Evolutionary conservation across 257 asterid species (phyloP), one percentile per base, ranked within the genome.

Genomic region (Forsythia viridissima): DNA sequence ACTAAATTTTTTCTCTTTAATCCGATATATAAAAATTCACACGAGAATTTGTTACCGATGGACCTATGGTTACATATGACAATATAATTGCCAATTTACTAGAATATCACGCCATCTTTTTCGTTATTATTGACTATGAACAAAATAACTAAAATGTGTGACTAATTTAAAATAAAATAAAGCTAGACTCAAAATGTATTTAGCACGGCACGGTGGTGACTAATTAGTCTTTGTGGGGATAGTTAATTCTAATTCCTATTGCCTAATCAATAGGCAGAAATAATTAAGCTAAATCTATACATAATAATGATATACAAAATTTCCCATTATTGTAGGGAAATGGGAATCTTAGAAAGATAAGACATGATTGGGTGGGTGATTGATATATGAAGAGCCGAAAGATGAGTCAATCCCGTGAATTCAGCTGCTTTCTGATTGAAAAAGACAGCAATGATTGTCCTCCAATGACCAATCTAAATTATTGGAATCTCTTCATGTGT

Each of bases 301-400:
- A n/a, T 24, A 24, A 24, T 24, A 24, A 24, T 24, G 24, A 24
- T 24, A 24, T 24, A 24, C 24, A 24, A 24, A 24, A 24, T 24
- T 24, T 24, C 24, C 24, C 24, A 24, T 24, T 24, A 24, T 24
- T 24, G 24, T 24, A 24, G 34, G 34, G 34, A 1, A 30, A 30
- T 30, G 85, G 83, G 84, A 90, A 89, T 89, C 89, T 85, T 76
- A 59, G 83, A 42, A 78, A 88, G 88, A 85, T 51, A 67, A 63
- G 72, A 61, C 73, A 77, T 78, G 46, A 78, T 80, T 78, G 89
- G 83, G 82, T 81, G 85, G 83, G 82, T 81, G 85, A 71, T 78
- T 79, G 82, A 76, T 52, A 18, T 48, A 65, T 68, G 83, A 84
- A 85, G 76, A 73, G 89, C 79, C 87, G 73, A 63, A 80, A 81